phyloP scores from a whole-genome alignment of 2,329 filamentous ascomycete species.

The Sporothrix phasma region DNA sequence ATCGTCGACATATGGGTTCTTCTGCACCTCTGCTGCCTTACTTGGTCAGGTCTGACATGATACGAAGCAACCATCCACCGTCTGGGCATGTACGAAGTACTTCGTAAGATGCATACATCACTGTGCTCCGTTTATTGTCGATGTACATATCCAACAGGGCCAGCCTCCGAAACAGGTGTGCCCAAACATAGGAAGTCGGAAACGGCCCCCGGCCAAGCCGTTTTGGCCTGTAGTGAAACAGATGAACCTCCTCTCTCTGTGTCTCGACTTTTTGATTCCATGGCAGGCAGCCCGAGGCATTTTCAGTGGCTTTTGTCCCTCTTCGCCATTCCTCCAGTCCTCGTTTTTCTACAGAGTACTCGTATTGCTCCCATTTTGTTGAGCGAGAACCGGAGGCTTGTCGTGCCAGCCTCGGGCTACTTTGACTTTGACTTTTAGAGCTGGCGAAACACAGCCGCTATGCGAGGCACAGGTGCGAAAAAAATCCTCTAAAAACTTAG shows the following conservation, averaged over 20 bases:
- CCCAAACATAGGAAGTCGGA: not conserved
- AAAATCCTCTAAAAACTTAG: too few relatives aligned
- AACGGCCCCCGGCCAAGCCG: not conserved
- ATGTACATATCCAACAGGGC: not conserved
- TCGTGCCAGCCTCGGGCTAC: not conserved
- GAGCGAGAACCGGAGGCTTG: slow-evolving; percentile 13
- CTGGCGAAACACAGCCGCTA: not conserved
- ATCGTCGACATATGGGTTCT: not conserved
- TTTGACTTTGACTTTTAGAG: not conserved
- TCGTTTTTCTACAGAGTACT: too few relatives aligned
- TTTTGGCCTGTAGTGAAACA: slow-evolving; percentile 6
- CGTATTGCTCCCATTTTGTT: not conserved
- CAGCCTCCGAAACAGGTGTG: not conserved
- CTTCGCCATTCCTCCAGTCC: not conserved
- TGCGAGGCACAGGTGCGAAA: not conserved
- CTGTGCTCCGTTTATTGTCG: too few relatives aligned
- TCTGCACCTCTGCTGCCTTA: not conserved
- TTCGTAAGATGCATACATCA: too few relatives aligned
- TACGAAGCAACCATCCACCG: not conserved
- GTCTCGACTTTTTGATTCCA: not conserved
- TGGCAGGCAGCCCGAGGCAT: not conserved
- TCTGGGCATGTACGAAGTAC: too few relatives aligned
- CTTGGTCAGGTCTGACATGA: not conserved
- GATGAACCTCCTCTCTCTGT: not conserved
- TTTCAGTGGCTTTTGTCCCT: not conserved